Conservation (phyloP, 1,139 yeast species). For the Zygoascus hellenicus region DNA sequence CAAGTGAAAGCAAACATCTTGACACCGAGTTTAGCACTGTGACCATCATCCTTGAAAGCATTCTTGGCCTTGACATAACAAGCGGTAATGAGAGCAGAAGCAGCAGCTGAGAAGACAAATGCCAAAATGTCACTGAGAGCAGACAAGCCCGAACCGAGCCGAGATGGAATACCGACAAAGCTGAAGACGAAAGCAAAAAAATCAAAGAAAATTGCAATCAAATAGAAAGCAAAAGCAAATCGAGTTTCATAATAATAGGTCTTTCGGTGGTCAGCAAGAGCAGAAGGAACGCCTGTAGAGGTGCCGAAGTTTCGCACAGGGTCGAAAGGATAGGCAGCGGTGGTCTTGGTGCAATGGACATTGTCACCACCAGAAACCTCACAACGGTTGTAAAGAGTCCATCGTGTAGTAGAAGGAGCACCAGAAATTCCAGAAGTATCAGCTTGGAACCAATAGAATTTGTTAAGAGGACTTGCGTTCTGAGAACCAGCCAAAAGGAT, state of each 20-base stretch:
- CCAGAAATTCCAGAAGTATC: conserved; percentile 53
- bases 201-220: conserved; percentile 55
- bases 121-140: conserved; percentile 39
- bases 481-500: conserved; percentile 60
- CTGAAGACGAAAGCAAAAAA: conserved; percentile 44
- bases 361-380: conserved; percentile 38
- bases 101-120: conserved; percentile 47
- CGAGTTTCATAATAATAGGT: conserved; percentile 59
- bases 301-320: conserved; percentile 54
- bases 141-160: conserved; percentile 32
- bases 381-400: conserved; percentile 71
- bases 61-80: conserved; percentile 57
- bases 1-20: conserved; percentile 59
- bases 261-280: conserved; percentile 43
- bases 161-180: conserved; percentile 31
- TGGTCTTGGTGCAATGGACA: conserved; percentile 42
- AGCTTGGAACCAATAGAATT: conserved; percentile 68
- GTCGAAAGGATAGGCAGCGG: conserved; percentile 62
- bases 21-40: conserved; percentile 48
- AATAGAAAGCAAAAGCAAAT: conserved; percentile 60
- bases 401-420: conserved; percentile 47
- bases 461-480: conserved; percentile 42
- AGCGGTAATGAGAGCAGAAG: conserved; percentile 62
- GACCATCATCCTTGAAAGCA: conserved; percentile 46
- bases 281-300: conserved; percentile 41